Conservation (phyloP, 495 filamentous ascomycete species). For the Massariosphaeria phaeospora region DNA sequence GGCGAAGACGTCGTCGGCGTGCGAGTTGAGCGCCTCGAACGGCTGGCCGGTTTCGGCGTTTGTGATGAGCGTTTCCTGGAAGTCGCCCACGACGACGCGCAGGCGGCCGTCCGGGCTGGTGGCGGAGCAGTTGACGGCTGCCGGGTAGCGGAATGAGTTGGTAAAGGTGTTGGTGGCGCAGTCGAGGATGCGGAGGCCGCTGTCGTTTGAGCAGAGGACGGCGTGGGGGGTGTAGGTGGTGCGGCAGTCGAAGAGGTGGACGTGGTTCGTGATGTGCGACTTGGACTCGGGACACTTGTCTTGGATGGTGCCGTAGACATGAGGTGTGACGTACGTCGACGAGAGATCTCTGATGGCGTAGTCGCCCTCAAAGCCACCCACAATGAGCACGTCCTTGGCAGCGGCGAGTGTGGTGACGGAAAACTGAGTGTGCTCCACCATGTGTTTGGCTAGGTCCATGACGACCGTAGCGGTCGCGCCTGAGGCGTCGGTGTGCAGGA, state of each 20-base stretch:
- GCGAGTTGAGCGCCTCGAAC: conserved; percentile 57
- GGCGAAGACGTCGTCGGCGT: conserved; percentile 81
- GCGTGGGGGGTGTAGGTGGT: conserved; percentile 57
- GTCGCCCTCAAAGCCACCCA: conserved; percentile 75
- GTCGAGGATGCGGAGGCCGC: conserved; percentile 69
- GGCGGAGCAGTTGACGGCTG: conserved; percentile 78
- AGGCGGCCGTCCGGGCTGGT: conserved; percentile 74
- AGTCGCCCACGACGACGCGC: conserved; percentile 70
- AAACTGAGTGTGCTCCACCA: conserved; percentile 23
- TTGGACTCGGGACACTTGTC: conserved; percentile 57
- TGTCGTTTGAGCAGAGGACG: conserved; percentile 82
- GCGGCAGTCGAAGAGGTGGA: conserved; percentile 63
- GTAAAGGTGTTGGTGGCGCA: conserved; percentile 62
- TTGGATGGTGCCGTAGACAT: conserved; percentile 62
- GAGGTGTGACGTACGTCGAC: conserved; percentile 42
- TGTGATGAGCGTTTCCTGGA: conserved; percentile 53
- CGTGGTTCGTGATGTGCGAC: conserved; percentile 83
- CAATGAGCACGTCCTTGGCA: conserved; percentile 63
- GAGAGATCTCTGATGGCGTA: conserved; percentile 65
- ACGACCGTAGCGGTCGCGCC: conserved; percentile 34
- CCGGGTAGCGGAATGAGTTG: conserved; percentile 56
- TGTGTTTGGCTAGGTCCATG: conserved; percentile 52
- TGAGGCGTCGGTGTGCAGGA: conserved; percentile 53
- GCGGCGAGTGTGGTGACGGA: conserved; percentile 69
- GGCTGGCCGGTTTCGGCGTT: conserved; percentile 58